Percentiles rank a stretch among this genome's conserved stretches.
Evolutionary conservation across 345 rosid genomes (phyloP).

Genomic region (Capsella bursapastoris): DNA sequence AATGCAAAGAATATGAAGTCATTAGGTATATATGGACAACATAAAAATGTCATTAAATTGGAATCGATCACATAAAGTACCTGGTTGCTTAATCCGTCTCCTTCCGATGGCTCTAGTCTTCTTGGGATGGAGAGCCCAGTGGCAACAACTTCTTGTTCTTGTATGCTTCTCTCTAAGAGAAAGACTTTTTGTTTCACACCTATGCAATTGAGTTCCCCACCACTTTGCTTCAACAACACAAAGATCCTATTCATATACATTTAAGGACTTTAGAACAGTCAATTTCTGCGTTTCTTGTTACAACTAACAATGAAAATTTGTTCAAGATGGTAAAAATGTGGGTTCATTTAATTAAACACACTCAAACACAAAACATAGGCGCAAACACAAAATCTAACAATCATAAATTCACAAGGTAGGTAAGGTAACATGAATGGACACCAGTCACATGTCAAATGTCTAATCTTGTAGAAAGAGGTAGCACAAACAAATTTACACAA

Average conservation of each 20-base stretch:
- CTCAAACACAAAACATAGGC: not conserved
- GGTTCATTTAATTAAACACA: not conserved
- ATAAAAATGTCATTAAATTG: not conserved
- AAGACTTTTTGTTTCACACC: slow-evolving; percentile 67
- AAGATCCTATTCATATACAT: not conserved
- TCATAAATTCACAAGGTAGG: not conserved
- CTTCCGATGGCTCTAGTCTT: slow-evolving; percentile 90
- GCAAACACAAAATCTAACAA: not conserved
- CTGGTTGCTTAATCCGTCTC: slow-evolving; percentile 79
- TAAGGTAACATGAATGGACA: not conserved
- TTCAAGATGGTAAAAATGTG: not conserved
- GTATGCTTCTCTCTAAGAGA: slow-evolving; percentile 63
- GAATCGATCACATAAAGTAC: slow-evolving; percentile 39
- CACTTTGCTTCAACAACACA: slow-evolving; percentile 65
- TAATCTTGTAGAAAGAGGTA: not conserved
- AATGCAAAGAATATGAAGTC: not conserved
- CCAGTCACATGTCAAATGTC: not conserved
- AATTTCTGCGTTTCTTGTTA: not conserved
- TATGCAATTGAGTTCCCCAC: slow-evolving; percentile 83
- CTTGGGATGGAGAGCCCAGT: slow-evolving; percentile 84
- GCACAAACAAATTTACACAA: not conserved
- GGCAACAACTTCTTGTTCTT: slow-evolving; percentile 76
- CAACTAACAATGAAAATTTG: not conserved
- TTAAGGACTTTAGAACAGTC: not conserved
- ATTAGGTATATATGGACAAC: not conserved